Evolutionary conservation across 2,329 filamentous ascomycete genomes (phyloP).

Genomic region (Helminthosporium solani): DNA sequence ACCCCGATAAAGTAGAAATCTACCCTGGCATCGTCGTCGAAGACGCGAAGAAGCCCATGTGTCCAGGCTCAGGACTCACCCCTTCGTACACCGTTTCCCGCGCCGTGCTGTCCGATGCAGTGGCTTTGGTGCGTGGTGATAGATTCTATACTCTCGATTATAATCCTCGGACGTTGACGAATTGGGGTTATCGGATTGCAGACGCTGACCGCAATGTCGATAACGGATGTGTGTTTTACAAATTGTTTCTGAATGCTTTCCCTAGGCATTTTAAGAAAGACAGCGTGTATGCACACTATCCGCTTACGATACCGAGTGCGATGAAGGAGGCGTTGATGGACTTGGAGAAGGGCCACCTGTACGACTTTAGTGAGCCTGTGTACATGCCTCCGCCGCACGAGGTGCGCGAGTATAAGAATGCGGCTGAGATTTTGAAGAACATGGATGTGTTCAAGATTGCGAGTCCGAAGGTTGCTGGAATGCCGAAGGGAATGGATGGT

Average conservation of each 20-base stretch:
- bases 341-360: slow-evolving; percentile 66
- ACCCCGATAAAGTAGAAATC: slow-evolving; percentile 77
- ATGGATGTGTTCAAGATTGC: slow-evolving; percentile 62
- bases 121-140: slow-evolving; percentile 75
- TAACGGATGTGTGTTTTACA: slow-evolving; percentile 82
- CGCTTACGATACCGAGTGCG: slow-evolving; percentile 68
- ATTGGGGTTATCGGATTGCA: slow-evolving; percentile 79
- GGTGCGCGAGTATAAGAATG: slow-evolving; percentile 62
- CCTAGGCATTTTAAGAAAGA: slow-evolving; percentile 75
- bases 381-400: slow-evolving; percentile 52
- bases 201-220: slow-evolving; percentile 72
- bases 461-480: slow-evolving; percentile 48
- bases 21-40: slow-evolving; percentile 79
- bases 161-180: slow-evolving; percentile 69
- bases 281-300: slow-evolving; percentile 81
- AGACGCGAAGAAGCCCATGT: slow-evolving; percentile 69
- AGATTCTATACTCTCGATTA: slow-evolving; percentile 77
- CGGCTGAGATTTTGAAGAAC: slow-evolving; percentile 62
- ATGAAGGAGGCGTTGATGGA: slow-evolving; percentile 70
- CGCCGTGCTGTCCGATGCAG: slow-evolving; percentile 74
- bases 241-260: slow-evolving; percentile 77
- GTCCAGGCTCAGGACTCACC: slow-evolving; percentile 68
- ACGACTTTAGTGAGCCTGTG: slow-evolving; percentile 66
- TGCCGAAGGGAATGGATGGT: slow-evolving; percentile 5
- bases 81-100: slow-evolving; percentile 76